Base-by-base conservation (phyloP, 768 basidiomycete genomes). In the Collybia nuda region DNA sequence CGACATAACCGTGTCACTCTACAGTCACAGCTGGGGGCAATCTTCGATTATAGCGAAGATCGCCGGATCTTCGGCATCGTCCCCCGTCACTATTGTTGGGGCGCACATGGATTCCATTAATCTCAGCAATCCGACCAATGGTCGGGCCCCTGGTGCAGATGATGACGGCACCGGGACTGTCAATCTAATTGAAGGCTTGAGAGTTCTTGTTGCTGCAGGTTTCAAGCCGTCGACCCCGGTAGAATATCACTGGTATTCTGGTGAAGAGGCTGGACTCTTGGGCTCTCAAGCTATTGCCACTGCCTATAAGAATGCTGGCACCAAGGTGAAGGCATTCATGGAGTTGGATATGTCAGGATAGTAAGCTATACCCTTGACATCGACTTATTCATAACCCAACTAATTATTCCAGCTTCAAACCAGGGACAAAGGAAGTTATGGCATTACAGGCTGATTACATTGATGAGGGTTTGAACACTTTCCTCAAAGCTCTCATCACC, bases 261-360 rank as follows among this genome's bases (percentile, higher is more conserved):
- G 67, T 21, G 75, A 78, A 53, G 75, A 76, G 48, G 74, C 61
- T 39, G 77, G 76, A 14, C 65, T 75, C 3, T 62, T 76, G 6
- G 81, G 81, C 18, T 77, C 77, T 32, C 79, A 80, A 53, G 82
- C 79, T 6, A 70, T 85, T 50, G 81, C 77, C 3, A 71, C 71
- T 24, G 64, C 62, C 22, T 82, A 82, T 65, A 76, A 76, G 58
- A 70, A 64, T 41, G 56, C 67, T 15, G 75, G 73, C 3, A 66
- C 68, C 40, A 64, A 70, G 19, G 74, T 83, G 21, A 73, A 72
- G 24, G 82, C 75, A 0, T 81, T 81, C 72, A 70, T 76, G 59
- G 64, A 79, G 50, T 58, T 78, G 17, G 76, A 75, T 40, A 73
- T 72, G 65, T 65, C 68, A 36, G 67, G 64, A 42, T 71, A 69